Percentiles rank a stretch among this genome's conserved stretches.
phyloP scores from a whole-genome alignment of 345 rosid species.

The Alliaria petiolata region DNA sequence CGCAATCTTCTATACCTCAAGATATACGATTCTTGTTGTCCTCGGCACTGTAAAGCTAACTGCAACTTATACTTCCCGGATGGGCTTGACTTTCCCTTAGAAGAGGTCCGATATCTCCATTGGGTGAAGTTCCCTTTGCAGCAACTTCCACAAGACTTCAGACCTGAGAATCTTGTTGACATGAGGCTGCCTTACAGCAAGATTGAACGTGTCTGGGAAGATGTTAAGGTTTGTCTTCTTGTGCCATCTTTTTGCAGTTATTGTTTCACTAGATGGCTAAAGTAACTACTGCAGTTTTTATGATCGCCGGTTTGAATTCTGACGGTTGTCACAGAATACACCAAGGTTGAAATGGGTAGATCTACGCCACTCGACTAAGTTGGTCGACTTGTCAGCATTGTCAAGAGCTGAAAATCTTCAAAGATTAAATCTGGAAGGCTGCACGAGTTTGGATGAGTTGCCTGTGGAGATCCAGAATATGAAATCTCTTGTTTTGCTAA shows the following conservation, averaged over 20 bases:
- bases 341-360: too few species aligned
- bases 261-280: too few species aligned
- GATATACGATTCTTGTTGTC: not conserved
- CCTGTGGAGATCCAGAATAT: not conserved
- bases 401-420: too few species aligned
- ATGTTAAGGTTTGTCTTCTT: not conserved
- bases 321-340: too few species aligned
- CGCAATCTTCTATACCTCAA: not conserved
- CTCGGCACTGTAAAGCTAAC: not conserved
- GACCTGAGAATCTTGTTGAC: not conserved
- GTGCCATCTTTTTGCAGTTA: too few species aligned
- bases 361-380: too few species aligned
- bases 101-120: not conserved
- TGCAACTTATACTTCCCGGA: not conserved
- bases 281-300: too few species aligned
- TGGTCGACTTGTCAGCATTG: too few species aligned
- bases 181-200: not conserved
- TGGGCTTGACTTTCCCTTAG: not conserved
- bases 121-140: slow-evolving; percentile 11
- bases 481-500: not conserved
- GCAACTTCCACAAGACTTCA: slow-evolving; percentile 7
- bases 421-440: not conserved
- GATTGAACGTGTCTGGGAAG: not conserved
- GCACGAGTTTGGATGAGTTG: not conserved
- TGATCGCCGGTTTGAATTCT: too few species aligned